Percentiles rank a stretch among this genome's conserved stretches.
Conservation (phyloP, 345 rosid genomes). For the Pseudoturritis turrita region DNA sequence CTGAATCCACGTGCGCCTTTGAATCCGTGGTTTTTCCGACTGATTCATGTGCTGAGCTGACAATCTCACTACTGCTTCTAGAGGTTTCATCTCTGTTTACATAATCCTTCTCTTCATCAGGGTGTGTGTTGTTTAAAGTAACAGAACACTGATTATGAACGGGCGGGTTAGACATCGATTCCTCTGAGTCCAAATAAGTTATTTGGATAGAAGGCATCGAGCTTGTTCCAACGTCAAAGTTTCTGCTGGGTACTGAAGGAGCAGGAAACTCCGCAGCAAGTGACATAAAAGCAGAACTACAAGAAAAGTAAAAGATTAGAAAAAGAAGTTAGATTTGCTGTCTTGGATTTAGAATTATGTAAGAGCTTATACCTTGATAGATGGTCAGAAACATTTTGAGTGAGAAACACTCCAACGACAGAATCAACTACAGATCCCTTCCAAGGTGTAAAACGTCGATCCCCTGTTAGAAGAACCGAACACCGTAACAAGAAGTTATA, state of each 20-base stretch:
- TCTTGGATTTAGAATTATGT: background rate
- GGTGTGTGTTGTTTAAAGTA: constrained; percentile 31
- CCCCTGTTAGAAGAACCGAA: constrained; percentile 49
- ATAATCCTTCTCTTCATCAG: constrained; percentile 46
- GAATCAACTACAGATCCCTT: constrained; percentile 98
- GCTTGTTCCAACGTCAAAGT: constrained; percentile 39
- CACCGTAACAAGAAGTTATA: constrained; percentile 12
- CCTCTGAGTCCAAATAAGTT: constrained; percentile 47
- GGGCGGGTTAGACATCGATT: constrained; percentile 36
- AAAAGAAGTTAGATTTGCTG: constrained; percentile 5
- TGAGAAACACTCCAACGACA: constrained; percentile 93
- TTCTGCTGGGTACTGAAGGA: constrained; percentile 28
- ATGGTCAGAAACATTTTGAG: constrained; percentile 96
- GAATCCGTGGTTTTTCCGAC: constrained; percentile 20
- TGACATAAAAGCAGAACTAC: constrained; percentile 94
- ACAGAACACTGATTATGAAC: constrained; percentile 44
- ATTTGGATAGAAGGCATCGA: constrained; percentile 37
- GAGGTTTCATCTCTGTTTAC: constrained; percentile 43
- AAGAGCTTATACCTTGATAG: constrained; percentile 68
- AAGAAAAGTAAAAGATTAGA: background rate
- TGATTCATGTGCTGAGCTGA: constrained; percentile 38
- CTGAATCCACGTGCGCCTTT: constrained; percentile 28
- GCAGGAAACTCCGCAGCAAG: constrained; percentile 68
- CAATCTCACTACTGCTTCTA: constrained; percentile 35
- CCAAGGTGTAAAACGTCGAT: constrained; percentile 92